A percentile compares a stretch with the other conserved stretches of the same genome.
Conservation (phyloP, 257 asterid species). For the Solanum rostratum region DNA sequence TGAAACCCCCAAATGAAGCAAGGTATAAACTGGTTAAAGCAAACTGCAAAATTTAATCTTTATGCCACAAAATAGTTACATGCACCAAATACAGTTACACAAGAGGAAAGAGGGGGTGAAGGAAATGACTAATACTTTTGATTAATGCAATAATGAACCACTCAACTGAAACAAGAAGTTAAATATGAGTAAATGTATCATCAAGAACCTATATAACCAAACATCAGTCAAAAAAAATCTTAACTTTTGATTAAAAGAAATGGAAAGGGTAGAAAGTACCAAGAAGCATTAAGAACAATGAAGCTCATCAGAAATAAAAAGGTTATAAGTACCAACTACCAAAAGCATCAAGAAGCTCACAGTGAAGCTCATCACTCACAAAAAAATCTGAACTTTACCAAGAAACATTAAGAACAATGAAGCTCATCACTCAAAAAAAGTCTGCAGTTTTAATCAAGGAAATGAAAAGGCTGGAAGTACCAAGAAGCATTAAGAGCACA, state of each 20-base stretch:
- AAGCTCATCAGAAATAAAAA: neutral
- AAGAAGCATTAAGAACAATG: slow-evolving; percentile 35
- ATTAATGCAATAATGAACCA: neutral
- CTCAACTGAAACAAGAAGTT: neutral
- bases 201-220: neutral
- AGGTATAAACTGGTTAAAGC: neutral
- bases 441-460: no score
- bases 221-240: neutral
- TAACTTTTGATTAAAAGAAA: neutral
- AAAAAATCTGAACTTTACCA: no score
- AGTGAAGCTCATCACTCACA: neutral
- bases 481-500: no score
- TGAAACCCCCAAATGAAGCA: neutral
- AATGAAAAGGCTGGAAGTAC: no score
- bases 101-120: neutral
- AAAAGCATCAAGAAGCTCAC: slow-evolving; percentile 38
- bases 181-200: neutral
- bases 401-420: no score
- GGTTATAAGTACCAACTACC: slow-evolving; percentile 20
- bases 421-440: no score
- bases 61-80: neutral
- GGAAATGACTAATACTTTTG: neutral
- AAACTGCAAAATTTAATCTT: neutral
- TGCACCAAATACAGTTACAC: neutral
- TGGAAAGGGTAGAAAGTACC: slow-evolving; percentile 19